Evolutionary conservation across 352 stramenopile species (phyloP), one percentile per base, ranked within the genome.

Genomic region (Pythium aphanidermatum): DNA sequence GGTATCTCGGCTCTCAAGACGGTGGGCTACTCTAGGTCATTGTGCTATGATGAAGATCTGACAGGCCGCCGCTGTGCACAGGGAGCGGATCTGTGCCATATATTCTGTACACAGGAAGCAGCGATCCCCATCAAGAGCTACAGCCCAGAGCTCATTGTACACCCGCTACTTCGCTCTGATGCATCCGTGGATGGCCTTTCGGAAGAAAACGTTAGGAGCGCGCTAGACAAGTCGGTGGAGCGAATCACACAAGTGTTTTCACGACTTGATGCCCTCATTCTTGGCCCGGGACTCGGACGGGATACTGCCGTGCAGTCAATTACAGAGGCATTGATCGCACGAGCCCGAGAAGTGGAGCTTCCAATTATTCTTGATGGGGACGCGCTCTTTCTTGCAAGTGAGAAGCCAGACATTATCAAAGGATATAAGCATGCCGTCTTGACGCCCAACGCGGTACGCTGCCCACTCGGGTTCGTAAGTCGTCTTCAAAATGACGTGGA

Each of bases 61-160:
- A n/a, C n/a, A n/a, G n/a, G n/a, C n/a, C n/a, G n/a, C n/a, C n/a
- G n/a, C n/a, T n/a, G n/a, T n/a, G n/a, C n/a, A n/a, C 51, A 87
- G 42, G 96, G 96, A 5, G 92, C 92, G 13, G 96, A 99, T 72
- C 64, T 99, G 52, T 91, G 83, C 26, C 96, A 96, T 51, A 68
- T 98, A 12, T 98, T 98, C 50, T 98, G 90, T 56, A 89, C 95
- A 4, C 56, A 92, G 37, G 88, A 97, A 51, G 96, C 96, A 0
- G 69, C 87, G n/a, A 67, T 96, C 17, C 90, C 95, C 4, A 97
- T 99, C 69, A 99, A 99, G 65, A 96, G 79, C 52, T 99, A 99
- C 73, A 97, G 83, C 49, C 95, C 95, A 0, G 95, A 98, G 68
- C 76, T 98, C 17, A 98, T 98, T 65, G 95, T 98, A 14, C 82